A percentile compares a stretch with the other conserved stretches of the same genome.
Conservation (phyloP, 2,329 filamentous ascomycete species). For the Phaeosphaeria sp. region DNA sequence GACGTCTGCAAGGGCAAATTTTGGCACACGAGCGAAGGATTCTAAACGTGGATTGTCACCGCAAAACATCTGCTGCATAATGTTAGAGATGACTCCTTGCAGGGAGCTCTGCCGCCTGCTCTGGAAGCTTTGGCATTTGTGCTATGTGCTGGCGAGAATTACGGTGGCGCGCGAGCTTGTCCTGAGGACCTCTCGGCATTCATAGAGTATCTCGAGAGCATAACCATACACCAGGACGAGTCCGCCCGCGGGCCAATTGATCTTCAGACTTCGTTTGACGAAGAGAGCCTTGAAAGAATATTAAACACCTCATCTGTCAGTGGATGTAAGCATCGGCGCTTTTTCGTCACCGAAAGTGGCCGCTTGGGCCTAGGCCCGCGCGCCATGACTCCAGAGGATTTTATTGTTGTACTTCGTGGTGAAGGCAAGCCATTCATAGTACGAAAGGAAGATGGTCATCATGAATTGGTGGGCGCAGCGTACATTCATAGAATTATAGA, state of each 20-base stretch:
- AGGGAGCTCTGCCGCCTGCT: background rate
- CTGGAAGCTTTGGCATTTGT: background rate
- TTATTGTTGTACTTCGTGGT: background rate
- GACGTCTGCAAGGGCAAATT: background rate
- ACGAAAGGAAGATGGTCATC: background rate
- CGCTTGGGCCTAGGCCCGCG: background rate
- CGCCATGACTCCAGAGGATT: background rate
- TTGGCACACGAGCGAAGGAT: background rate
- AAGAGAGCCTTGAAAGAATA: background rate
- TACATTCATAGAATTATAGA: slow-evolving; percentile 4
- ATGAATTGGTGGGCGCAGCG: background rate
- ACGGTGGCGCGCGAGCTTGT: background rate
- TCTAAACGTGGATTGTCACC: background rate
- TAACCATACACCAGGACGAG: background rate
- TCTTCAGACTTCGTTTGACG: background rate
- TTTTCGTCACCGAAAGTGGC: background rate
- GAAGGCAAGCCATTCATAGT: background rate
- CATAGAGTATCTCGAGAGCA: background rate
- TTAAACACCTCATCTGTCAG: background rate
- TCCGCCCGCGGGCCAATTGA: background rate
- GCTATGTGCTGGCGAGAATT: background rate
- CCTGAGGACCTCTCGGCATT: background rate
- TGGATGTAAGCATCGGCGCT: background rate
- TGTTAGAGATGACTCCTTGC: background rate
- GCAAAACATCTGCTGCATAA: background rate